Base-by-base conservation (phyloP, 2,329 filamentous ascomycete species). In the Neoascochyta sp. region DNA sequence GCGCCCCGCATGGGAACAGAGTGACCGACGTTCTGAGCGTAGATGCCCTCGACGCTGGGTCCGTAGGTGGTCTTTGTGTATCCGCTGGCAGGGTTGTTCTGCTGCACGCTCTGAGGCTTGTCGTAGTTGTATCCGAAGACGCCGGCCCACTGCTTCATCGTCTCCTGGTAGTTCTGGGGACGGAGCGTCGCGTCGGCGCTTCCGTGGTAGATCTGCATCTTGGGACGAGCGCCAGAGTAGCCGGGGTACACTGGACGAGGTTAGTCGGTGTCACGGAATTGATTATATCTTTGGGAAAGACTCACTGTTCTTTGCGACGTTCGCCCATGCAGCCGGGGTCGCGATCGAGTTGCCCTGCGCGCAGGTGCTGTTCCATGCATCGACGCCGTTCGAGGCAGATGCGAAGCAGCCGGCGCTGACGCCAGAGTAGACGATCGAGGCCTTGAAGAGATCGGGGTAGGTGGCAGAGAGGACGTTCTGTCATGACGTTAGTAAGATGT, bases 181-280 rank as follows among this genome's bases (percentile, higher is more conserved):
- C 61, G 59, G 9, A 79, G 60, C 1, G 67, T 74, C 3, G 54
- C 54, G 47, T 79, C 75, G 1, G 56, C 57, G 23, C 65, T 68
- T 27, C 75, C 76, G 48, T 79, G 75, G 57, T 74, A 79, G 46
- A 78, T 67, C 48, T 75, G 72, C 68, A 80, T 74, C 41, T 65
- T 68, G 3, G 76, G 74, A 3, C 72, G 64, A 0, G 62, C 21
- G 7, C 74, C 74, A 5, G 50, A 58, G 52, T 74, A 77, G 15
- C 63, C 65, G 0, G 70, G 66, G 46, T 74, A 70, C 66, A 73
- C 27, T 31, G 9, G 9, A 7, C 9, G 14, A 11, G 7, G 7
- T 73, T 23, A 18, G 24, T 9, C 9, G 13, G 10, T 2, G 9
- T 10, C 2, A 10, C 1, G 5, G 10, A 25, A 22, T 16, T 7